These are phyloP conservation scores for Daldinia childiae DNA, from an alignment of 495 filamentous ascomycete species.

Conservation along the genomic window DNA sequence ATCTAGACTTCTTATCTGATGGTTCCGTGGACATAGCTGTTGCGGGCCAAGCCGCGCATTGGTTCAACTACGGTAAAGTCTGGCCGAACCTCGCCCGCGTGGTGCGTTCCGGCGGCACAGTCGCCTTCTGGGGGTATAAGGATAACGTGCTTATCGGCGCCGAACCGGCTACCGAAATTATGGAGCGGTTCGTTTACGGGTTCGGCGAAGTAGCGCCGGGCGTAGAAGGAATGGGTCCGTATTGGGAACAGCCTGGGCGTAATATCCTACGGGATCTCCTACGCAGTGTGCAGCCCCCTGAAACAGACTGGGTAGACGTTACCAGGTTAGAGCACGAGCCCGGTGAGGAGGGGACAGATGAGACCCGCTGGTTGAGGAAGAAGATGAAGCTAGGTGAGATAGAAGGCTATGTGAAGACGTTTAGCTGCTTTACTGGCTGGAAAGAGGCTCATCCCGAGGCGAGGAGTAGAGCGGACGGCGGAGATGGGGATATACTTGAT, in stretches of 20 bases:
- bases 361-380: conserved; percentile 61
- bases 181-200: conserved; percentile 60
- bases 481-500: conserved; percentile 64
- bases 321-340: conserved; percentile 67
- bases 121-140: conserved; percentile 72
- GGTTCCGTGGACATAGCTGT: conserved; percentile 64
- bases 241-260: conserved; percentile 70
- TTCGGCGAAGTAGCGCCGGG: conserved; percentile 53
- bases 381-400: conserved; percentile 62
- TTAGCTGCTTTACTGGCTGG: conserved; percentile 65
- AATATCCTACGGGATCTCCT: conserved; percentile 59
- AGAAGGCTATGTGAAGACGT: conserved; percentile 66
- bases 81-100: conserved; percentile 66
- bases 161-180: conserved; percentile 57
- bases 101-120: conserved; percentile 62
- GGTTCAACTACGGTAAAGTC: conserved; percentile 65
- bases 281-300: conserved; percentile 59
- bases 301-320: conserved; percentile 60
- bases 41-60: conserved; percentile 71
- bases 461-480: conserved; percentile 58
- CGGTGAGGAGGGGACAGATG: conserved; percentile 52
- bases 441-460: conserved; percentile 56
- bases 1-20: conserved; percentile 58
- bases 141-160: conserved; percentile 64
- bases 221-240: conserved; percentile 62